These are phyloP conservation scores for Forsythia suspensa DNA, from an alignment of 257 asterid species.

Conservation along the genomic window DNA sequence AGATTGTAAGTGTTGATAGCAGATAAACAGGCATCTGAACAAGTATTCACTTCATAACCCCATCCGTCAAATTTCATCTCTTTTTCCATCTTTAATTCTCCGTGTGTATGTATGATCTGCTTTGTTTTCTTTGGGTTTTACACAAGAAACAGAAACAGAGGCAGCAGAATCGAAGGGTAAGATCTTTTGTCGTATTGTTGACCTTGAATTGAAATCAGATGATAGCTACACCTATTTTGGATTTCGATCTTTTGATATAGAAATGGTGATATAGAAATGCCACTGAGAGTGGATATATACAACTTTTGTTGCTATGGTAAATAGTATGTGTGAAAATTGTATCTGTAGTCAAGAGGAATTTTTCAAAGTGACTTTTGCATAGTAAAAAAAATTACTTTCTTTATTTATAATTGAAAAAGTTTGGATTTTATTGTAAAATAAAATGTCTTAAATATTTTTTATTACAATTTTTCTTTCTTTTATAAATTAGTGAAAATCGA, in stretches of 20 bases:
- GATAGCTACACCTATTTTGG: not conserved
- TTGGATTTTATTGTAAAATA: too few relatives aligned
- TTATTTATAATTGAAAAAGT: too few relatives aligned
- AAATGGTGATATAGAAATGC: not conserved
- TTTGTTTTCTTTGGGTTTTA: not conserved
- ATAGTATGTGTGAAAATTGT: not conserved
- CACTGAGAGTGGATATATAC: not conserved
- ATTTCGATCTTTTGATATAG: not conserved
- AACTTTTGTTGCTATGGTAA: not conserved
- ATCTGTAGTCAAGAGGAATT: not conserved
- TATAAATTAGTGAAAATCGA: too few relatives aligned
- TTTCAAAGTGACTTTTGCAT: not conserved
- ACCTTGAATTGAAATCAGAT: not conserved
- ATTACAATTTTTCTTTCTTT: too few relatives aligned
- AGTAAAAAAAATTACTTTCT: too few relatives aligned
- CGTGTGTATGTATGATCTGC: not conserved
- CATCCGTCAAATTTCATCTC: slow-evolving; percentile 61
- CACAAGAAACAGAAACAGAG: not conserved
- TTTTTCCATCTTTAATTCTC: slow-evolving; percentile 30
- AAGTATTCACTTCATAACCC: slow-evolving; percentile 80
- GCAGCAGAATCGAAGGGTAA: not conserved
- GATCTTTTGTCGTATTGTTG: slow-evolving; percentile 1
- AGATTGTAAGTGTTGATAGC: slow-evolving; percentile 80
- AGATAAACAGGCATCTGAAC: slow-evolving; percentile 68
- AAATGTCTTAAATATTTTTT: not conserved